Base-by-base conservation (phyloP, 768 basidiomycete species). In the Hericium erinaceus region DNA sequence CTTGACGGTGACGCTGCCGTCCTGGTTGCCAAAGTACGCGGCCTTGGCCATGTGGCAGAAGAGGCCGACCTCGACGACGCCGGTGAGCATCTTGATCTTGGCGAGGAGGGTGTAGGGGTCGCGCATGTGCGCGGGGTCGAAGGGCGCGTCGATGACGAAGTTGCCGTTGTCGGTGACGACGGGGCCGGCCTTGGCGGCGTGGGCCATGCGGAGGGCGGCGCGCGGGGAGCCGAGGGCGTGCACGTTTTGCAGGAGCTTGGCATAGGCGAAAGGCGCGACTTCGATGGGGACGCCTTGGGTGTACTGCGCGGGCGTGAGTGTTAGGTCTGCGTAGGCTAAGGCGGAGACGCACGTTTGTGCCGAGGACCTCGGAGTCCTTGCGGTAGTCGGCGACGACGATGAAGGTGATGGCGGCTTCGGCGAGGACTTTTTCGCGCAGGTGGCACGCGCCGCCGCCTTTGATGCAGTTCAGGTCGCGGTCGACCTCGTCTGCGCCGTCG, bases 371-470 rank as follows among this genome's bases (percentile, higher is more conserved):
- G 7, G 87, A 87, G 64, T 99, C 94, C 75, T 99, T 99, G 60
- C 97, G 82, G 73, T 90, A 92, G 72, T 99, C 97, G 55, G 97
- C 97, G 41, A 99, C 91, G 39, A 93, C 76, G 66, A 94, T 79
- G 73, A 93, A 95, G 39, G 88, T 92, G 60, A 80, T 79, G 11
- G 97, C 97, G 37, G 94, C 95, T 70, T 99, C 97, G 1, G 97
- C 97, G 13, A 99, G 80, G 7, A 99, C 94, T 70, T 99, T 99
- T 74, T 99, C 97, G 28, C 95, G 82, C 38, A 98, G 74, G 64
- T 98, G 97, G 69, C 95, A 98, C 0, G 93, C 95, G 2, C 95
- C 95, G 57, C 95, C 95, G 7, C 92, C 95, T 73, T 99, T 98
- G 74, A 99, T 95, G 60, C 89, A 89, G 72, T 98, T 95, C 54